phyloP scores from a whole-genome alignment of 2,329 filamentous ascomycete species.

The Ambrosiella xylebori region DNA sequence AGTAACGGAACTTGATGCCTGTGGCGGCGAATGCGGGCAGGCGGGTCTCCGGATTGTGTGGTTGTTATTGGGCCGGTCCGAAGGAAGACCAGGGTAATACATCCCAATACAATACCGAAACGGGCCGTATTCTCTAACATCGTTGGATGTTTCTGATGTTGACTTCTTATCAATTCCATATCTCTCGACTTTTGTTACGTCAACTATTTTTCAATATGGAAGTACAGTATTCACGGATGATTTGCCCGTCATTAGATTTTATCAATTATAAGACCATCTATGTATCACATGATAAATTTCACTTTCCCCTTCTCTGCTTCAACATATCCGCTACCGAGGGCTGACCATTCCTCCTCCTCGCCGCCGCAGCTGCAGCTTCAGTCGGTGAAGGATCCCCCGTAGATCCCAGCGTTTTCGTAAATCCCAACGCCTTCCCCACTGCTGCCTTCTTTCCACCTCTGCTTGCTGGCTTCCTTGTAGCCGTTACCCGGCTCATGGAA shows the following conservation, averaged over 20 bases:
- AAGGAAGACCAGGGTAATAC: too few relatives aligned
- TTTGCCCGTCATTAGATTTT: background rate
- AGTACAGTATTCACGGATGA: too few relatives aligned
- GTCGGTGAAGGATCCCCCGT: background rate
- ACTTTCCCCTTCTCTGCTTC: background rate
- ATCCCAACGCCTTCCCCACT: background rate
- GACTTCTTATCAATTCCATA: too few relatives aligned
- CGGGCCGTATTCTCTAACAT: too few relatives aligned
- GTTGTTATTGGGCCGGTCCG: too few relatives aligned
- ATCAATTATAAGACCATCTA: background rate
- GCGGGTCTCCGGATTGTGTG: too few relatives aligned
- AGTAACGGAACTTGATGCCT: too few relatives aligned
- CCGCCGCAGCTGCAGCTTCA: background rate
- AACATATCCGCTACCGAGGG: slow-evolving; percentile 13
- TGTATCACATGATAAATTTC: background rate
- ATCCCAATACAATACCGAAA: too few relatives aligned
- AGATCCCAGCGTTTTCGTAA: slow-evolving; percentile 8
- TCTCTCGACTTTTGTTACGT: too few relatives aligned
- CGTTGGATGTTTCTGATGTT: too few relatives aligned
- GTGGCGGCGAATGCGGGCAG: too few relatives aligned
- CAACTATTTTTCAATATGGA: too few relatives aligned
- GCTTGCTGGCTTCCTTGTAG: background rate
- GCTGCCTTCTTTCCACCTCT: background rate
- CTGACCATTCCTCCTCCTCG: slow-evolving; percentile 1
- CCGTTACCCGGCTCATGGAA: background rate